These are phyloP conservation scores for Suillus americanus DNA, from an alignment of 768 basidiomycete genomes.

Conservation along the genomic window DNA sequence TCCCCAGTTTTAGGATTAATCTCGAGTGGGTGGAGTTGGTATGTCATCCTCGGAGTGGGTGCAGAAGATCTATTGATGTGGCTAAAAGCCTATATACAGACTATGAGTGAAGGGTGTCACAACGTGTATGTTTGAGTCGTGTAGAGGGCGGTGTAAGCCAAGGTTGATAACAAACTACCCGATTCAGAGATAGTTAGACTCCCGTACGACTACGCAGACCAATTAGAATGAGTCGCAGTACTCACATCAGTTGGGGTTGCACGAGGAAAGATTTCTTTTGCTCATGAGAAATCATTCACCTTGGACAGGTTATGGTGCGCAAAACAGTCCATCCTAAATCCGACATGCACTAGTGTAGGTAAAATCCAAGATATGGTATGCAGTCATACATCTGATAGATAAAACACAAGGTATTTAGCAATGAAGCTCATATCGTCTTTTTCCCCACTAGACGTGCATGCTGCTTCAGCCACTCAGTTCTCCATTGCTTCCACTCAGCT, in stretches of 20 bases:
- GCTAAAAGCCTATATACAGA: neutral
- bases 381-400: neutral
- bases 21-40: conserved; percentile 39
- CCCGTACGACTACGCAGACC: neutral
- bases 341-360: neutral
- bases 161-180: neutral
- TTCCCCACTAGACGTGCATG: conserved; percentile 19
- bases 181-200: neutral
- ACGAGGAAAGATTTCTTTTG: neutral
- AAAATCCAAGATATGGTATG: neutral
- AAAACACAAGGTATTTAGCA: neutral
- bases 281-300: neutral
- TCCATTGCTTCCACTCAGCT: conserved; percentile 70
- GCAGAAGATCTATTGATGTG: neutral
- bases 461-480: conserved; percentile 50
- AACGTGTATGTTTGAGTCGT: neutral
- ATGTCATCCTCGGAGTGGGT: neutral
- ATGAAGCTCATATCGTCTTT: conserved; percentile 7
- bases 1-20: conserved; percentile 45
- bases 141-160: neutral
- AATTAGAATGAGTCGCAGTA: neutral
- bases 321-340: neutral
- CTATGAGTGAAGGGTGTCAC: neutral
- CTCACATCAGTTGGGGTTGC: neutral
- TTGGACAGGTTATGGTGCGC: neutral